These are phyloP conservation scores for Yamadazyma triangularis DNA, from an alignment of 1,139 yeast genomes.

Conservation along the genomic window DNA sequence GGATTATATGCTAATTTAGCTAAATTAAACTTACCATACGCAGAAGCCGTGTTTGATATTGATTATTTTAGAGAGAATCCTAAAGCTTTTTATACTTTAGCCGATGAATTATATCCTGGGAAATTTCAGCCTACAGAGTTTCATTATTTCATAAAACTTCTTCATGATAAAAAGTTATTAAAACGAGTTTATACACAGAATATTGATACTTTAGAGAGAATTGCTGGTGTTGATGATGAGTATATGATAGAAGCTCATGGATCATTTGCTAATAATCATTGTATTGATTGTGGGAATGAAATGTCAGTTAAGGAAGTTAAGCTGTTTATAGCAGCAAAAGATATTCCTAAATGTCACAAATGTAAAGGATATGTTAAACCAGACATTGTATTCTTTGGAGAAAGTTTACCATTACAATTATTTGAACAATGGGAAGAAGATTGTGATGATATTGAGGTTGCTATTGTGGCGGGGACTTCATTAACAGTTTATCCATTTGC, in stretches of 20 bases:
- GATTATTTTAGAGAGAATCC: slow-evolving; percentile 74
- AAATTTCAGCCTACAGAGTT: slow-evolving; percentile 78
- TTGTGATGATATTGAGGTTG: slow-evolving; percentile 55
- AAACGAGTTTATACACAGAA: slow-evolving; percentile 84
- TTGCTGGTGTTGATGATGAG: slow-evolving; percentile 69
- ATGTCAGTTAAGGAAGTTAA: slow-evolving; percentile 52
- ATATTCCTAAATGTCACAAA: slow-evolving; percentile 45
- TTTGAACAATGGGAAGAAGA: slow-evolving; percentile 71
- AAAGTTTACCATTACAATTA: slow-evolving; percentile 66
- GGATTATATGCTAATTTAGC: slow-evolving; percentile 84
- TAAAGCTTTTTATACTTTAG: slow-evolving; percentile 77
- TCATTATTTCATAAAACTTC: slow-evolving; percentile 63
- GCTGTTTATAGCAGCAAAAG: slow-evolving; percentile 34
- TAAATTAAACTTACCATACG: slow-evolving; percentile 72
- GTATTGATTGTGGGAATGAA: slow-evolving; percentile 65
- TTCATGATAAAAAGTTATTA: slow-evolving; percentile 60
- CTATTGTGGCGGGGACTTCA: slow-evolving; percentile 90
- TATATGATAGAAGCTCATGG: slow-evolving; percentile 90
- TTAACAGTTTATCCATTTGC: slow-evolving; percentile 90
- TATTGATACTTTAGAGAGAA: slow-evolving; percentile 84
- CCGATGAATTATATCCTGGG: slow-evolving; percentile 85
- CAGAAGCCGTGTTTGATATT: slow-evolving; percentile 94
- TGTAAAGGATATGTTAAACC: slow-evolving; percentile 86
- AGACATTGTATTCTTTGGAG: slow-evolving; percentile 91
- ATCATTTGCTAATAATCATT: slow-evolving; percentile 79